Evolutionary conservation across 2,329 filamentous ascomycete genomes (phyloP), one percentile per base, ranked within the genome.

Genomic region (Trichoderma brevicompactum): DNA sequence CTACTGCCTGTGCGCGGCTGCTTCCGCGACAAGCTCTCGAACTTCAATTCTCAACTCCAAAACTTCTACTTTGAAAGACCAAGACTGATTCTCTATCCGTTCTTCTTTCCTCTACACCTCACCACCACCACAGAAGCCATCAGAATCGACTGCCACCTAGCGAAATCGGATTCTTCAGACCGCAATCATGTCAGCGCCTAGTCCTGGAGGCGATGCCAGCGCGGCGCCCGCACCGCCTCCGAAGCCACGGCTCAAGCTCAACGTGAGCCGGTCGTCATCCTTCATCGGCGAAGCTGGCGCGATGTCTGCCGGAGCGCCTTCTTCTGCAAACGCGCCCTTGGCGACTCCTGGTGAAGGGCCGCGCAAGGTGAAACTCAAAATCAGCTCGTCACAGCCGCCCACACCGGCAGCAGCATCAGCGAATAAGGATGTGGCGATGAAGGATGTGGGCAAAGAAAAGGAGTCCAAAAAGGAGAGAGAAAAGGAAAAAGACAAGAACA

Each of bases 341-440:
- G 62, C 65, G 17, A 76, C 74, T 12, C 72, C 75, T 15, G 69
- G 71, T 66, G 77, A 77, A 40, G 75, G 72, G 41, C 67, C 70
- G 19, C 75, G 77, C 65, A 79, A 79, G 64, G 73, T 80, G 63
- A 81, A 81, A 71, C 75, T 81, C 68, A 80, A 80, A 66, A 71
- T 81, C 38, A 77, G 73, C 53, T 73, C 75, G 13, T 78, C 79
- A 43, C 76, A 77, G 66, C 77, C 78, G 5, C 67, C 76, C 2
- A 79, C 78, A 13, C 78, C 79, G n/a, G 73, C 73, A 23, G 72
- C 71, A 19, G 50, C 41, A 4, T 40, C 50, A 19, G 44, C 49
- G 13, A 46, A 17, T 17, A 52, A 34, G n/a, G 53, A 59, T 40
- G 38, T 59, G n/a, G n/a, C 44, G 7, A 49, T 63, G 36, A 56